A percentile compares a stretch with the other conserved stretches of the same genome.
Conservation (phyloP, 805 yeast genomes). For the Candida cerambycidarum region DNA sequence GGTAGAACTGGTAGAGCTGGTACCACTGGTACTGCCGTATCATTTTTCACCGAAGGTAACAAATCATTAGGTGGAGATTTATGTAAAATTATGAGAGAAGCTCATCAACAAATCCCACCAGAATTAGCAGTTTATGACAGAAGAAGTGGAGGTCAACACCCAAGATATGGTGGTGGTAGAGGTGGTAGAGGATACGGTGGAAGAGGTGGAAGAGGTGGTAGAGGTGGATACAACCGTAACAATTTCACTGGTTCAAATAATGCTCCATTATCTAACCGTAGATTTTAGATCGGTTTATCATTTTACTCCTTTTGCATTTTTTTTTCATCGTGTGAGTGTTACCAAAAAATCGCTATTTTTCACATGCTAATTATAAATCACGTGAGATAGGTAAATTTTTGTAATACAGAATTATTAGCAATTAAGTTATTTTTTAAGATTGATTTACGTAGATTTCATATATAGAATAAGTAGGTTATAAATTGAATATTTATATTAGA, state of each 20-base stretch:
- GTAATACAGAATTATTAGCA: no score
- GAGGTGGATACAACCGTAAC: slow-evolving; percentile 29
- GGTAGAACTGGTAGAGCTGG: slow-evolving; percentile 99
- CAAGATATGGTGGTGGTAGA: slow-evolving; percentile 55
- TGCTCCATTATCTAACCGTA: slow-evolving; percentile 48
- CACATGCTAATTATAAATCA: slow-evolving; percentile 11
- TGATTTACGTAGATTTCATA: no score
- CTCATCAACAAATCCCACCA: slow-evolving; percentile 86
- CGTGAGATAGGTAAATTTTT: no score
- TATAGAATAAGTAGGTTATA: background rate
- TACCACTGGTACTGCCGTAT: slow-evolving; percentile 90
- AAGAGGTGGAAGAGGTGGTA: slow-evolving; percentile 52
- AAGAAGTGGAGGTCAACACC: slow-evolving; percentile 64
- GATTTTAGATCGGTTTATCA: slow-evolving; percentile 25
- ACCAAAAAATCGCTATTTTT: slow-evolving; percentile 1
- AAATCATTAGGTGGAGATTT: slow-evolving; percentile 87
- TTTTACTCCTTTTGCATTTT: background rate
- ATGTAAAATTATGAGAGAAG: slow-evolving; percentile 89
- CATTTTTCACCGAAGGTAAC: slow-evolving; percentile 88
- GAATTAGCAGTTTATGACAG: slow-evolving; percentile 67
- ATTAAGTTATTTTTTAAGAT: no score
- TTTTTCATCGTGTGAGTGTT: background rate
- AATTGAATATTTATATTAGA: background rate
- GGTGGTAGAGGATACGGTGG: slow-evolving; percentile 50
- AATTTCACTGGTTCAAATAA: slow-evolving; percentile 47